Conservation (phyloP, 2,329 filamentous ascomycete genomes). For the Akanthomyces lecanii region DNA sequence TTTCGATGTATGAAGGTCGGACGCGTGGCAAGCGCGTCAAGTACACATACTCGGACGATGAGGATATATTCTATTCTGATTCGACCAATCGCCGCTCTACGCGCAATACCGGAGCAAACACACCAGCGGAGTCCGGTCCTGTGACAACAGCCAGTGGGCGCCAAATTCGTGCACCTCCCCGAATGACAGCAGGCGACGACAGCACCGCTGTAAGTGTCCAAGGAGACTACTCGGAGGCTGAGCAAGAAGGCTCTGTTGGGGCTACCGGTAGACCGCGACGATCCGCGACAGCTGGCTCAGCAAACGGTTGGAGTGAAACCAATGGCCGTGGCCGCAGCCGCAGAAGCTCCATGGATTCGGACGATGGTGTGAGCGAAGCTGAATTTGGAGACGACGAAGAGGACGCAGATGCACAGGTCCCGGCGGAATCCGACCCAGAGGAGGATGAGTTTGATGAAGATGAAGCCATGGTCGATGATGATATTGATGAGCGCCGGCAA, state of each 20-base stretch:
- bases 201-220: constrained; percentile 45
- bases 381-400: constrained; percentile 74
- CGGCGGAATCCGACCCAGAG: constrained; percentile 57
- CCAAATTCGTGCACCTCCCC: constrained; percentile 67
- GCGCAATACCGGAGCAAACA: constrained; percentile 69
- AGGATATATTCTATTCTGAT: constrained; percentile 65
- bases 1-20: constrained; percentile 91
- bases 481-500: constrained; percentile 44
- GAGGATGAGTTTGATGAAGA: constrained; percentile 57
- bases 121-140: constrained; percentile 63
- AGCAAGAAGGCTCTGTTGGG: constrained; percentile 38
- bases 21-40: constrained; percentile 94
- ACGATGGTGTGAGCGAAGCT: constrained; percentile 68
- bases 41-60: constrained; percentile 92
- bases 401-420: constrained; percentile 63
- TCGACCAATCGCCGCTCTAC: constrained; percentile 64
- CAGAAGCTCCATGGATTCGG: constrained; percentile 49
- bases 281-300: constrained; percentile 45
- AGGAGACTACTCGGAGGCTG: constrained; percentile 39
- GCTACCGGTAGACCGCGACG: constrained; percentile 47
- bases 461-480: constrained; percentile 52
- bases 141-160: constrained; percentile 80
- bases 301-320: constrained; percentile 44
- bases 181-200: constrained; percentile 57
- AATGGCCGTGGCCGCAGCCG: constrained; percentile 29